These are phyloP conservation scores for Solanum dulcamara DNA, from an alignment of 257 asterid species.

Conservation along the genomic window DNA sequence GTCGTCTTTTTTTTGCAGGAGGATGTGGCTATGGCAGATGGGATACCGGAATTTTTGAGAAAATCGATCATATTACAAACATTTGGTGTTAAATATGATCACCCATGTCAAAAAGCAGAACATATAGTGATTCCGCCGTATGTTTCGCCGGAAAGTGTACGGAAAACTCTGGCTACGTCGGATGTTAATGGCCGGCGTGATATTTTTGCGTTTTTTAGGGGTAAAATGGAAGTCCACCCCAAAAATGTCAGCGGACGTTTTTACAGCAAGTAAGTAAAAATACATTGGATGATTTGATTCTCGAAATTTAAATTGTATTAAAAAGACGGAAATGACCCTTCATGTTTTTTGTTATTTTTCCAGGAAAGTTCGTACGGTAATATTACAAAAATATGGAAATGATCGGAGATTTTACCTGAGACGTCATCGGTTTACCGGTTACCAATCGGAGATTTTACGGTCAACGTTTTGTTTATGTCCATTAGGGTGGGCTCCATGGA, in stretches of 20 bases:
- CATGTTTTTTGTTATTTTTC: background rate
- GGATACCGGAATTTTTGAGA: slow-evolving; percentile 58
- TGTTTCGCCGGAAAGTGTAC: slow-evolving; percentile 52
- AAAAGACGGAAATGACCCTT: background rate
- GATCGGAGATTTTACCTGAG: slow-evolving; percentile 57
- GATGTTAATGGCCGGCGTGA: slow-evolving; percentile 43
- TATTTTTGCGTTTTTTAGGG: slow-evolving; percentile 69
- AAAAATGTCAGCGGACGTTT: slow-evolving; percentile 86
- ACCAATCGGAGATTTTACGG: slow-evolving; percentile 64
- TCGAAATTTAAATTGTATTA: background rate
- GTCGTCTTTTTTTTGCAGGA: slow-evolving; percentile 41
- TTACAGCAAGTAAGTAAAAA: slow-evolving; percentile 54
- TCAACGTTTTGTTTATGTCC: slow-evolving; percentile 84
- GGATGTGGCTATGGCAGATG: slow-evolving; percentile 66
- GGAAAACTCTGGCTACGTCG: slow-evolving; percentile 29
- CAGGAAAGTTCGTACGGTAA: slow-evolving; percentile 64
- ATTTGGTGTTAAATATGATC: slow-evolving; percentile 66
- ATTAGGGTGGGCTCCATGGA: slow-evolving; percentile 97
- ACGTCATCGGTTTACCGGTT: slow-evolving; percentile 58
- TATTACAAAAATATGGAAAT: slow-evolving; percentile 41
- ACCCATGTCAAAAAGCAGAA: slow-evolving; percentile 83
- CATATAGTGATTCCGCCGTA: slow-evolving; percentile 79
- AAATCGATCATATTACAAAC: slow-evolving; percentile 68
- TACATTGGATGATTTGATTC: background rate
- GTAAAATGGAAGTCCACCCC: slow-evolving; percentile 89